Percentiles rank a stretch among this genome's conserved stretches.
phyloP scores from a whole-genome alignment of 2,329 filamentous ascomycete genomes.

The Xylariales sp. region DNA sequence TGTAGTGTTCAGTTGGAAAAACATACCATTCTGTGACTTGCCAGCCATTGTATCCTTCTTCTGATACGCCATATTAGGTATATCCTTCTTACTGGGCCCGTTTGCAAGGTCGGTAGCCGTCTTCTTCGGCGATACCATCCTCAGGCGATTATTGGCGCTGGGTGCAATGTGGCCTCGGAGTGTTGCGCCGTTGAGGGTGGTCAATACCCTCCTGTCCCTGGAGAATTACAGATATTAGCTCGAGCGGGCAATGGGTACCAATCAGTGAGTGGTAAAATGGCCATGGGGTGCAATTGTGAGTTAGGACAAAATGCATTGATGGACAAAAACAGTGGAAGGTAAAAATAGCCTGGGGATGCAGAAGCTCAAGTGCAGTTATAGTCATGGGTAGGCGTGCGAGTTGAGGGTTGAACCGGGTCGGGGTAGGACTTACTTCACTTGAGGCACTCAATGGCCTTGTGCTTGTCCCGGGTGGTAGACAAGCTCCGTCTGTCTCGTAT shows the following conservation, averaged over 20 bases:
- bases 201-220: constrained; percentile 21
- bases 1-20: constrained; percentile 15
- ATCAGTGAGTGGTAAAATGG: no score
- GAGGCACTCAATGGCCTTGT: no score
- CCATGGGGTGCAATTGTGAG: no score
- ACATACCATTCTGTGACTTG: constrained; percentile 28
- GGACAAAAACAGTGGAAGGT: not conserved
- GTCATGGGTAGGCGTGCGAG: constrained; percentile 2
- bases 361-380: no score
- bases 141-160: constrained; percentile 20
- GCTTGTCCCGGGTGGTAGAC: no score
- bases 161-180: constrained; percentile 14
- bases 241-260: no score
- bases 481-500: no score
- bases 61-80: constrained; percentile 23
- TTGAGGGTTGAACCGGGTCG: no score
- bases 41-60: constrained; percentile 26
- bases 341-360: no score
- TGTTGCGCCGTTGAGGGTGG: constrained; percentile 18
- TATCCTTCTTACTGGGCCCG: constrained; percentile 26
- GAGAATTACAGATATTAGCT: no score
- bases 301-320: no score
- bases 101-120: constrained; percentile 21
- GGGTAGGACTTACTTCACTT: no score
- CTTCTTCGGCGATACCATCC: constrained; percentile 31